Evolutionary conservation across 1,284 basidiomycete species (phyloP).

Genomic region (Takashimella tepidaria): DNA sequence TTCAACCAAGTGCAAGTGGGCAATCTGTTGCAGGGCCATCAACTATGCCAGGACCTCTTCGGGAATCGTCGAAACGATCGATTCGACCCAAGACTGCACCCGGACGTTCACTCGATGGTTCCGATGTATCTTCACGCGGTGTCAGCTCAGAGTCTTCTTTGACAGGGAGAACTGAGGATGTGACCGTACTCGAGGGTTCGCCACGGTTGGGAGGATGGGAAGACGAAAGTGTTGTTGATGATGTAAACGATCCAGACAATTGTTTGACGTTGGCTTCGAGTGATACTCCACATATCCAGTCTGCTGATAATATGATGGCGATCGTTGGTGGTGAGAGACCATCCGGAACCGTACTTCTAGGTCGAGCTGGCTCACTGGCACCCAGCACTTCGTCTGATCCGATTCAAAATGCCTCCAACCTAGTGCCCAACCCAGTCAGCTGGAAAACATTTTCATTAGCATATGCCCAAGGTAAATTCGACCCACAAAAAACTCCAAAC

Average conservation of each 20-base stretch:
- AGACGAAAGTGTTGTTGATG: too few relatives aligned
- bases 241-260: too few relatives aligned
- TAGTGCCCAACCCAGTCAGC: constrained; percentile 7
- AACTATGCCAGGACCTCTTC: not conserved
- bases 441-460: constrained; percentile 71
- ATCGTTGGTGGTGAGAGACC: too few relatives aligned
- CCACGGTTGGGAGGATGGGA: not conserved
- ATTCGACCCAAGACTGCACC: not conserved
- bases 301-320: not conserved
- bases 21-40: not conserved
- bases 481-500: constrained; percentile 67
- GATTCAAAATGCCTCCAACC: not conserved
- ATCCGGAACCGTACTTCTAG: not conserved
- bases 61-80: not conserved
- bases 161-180: not conserved
- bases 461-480: constrained; percentile 73
- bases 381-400: not conserved
- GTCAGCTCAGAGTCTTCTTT: not conserved
- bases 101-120: not conserved
- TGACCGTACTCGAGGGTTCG: not conserved
- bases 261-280: not conserved
- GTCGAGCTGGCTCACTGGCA: not conserved
- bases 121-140: not conserved
- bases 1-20: not conserved
- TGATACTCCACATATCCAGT: not conserved